Conservation (phyloP, 164 flowering plant species). For the Umbilicus rupestris region DNA sequence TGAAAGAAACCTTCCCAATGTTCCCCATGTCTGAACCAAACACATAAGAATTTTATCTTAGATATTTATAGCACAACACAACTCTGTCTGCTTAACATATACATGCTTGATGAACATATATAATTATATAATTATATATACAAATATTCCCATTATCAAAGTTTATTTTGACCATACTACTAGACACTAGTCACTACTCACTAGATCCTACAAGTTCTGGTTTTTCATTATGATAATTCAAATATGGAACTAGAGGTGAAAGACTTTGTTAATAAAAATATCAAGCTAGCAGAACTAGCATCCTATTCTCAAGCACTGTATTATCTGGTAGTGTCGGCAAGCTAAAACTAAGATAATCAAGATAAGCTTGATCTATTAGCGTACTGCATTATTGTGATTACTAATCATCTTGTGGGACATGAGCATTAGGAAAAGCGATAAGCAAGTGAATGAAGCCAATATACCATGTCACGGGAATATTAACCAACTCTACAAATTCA, state of each 20-base stretch:
- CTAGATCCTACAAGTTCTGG: background rate
- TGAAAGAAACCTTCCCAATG: slow-evolving; percentile 1
- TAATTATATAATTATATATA: background rate
- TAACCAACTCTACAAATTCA: slow-evolving; percentile 1
- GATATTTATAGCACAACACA: background rate
- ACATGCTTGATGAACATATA: background rate
- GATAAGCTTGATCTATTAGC: background rate
- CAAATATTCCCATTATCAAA: background rate
- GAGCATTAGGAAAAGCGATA: background rate
- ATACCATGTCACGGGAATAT: background rate
- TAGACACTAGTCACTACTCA: background rate
- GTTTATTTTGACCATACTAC: background rate
- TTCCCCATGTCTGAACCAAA: background rate
- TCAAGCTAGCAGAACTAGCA: background rate
- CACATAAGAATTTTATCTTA: background rate
- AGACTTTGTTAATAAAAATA: background rate
- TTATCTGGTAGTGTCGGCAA: slow-evolving; percentile 1
- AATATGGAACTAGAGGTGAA: background rate
- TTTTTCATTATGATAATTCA: background rate
- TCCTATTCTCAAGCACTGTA: background rate
- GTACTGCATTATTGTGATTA: background rate
- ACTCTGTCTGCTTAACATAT: background rate
- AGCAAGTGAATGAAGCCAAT: background rate
- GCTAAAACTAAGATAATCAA: background rate
- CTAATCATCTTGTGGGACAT: slow-evolving; percentile 1